phyloP scores from a whole-genome alignment of 2,329 filamentous ascomycete genomes.

The Colletotrichum camelliae region DNA sequence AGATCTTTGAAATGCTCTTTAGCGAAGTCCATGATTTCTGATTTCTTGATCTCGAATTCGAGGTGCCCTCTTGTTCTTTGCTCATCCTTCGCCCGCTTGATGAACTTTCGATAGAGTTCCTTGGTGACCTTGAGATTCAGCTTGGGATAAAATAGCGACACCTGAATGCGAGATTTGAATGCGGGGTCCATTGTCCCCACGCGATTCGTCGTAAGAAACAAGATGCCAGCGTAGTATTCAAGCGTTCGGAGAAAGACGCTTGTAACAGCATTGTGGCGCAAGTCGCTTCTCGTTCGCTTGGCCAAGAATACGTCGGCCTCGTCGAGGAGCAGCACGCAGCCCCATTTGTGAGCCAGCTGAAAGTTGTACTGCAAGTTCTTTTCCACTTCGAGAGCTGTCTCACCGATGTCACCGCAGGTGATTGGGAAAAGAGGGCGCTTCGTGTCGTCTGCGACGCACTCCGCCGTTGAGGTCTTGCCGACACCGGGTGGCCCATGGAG shows the following conservation, averaged over 20 bases:
- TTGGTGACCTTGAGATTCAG: background rate
- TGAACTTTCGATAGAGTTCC: slow-evolving; percentile 9
- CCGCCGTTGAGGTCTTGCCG: background rate
- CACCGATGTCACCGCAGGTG: slow-evolving; percentile 20
- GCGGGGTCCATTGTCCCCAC: slow-evolving; percentile 50
- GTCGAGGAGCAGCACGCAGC: background rate
- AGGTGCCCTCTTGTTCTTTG: background rate
- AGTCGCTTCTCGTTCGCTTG: slow-evolving; percentile 61
- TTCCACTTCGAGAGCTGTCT: slow-evolving; percentile 16
- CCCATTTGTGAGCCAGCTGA: slow-evolving; percentile 19
- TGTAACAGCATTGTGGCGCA: background rate
- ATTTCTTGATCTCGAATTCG: background rate
- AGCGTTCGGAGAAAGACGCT: slow-evolving; percentile 44
- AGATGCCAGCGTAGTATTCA: slow-evolving; percentile 51
- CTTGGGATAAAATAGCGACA: slow-evolving; percentile 48
- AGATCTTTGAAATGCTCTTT: background rate
- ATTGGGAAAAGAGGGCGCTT: background rate
- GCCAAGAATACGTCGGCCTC: slow-evolving; percentile 45
- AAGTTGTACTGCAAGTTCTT: slow-evolving; percentile 13
- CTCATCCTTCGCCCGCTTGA: slow-evolving; percentile 9
- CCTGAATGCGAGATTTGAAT: slow-evolving; percentile 52
- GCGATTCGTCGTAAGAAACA: slow-evolving; percentile 54
- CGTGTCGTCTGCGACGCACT: background rate
- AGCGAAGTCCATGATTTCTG: background rate
- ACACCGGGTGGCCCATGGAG: background rate